Base-by-base conservation (phyloP, 2,329 filamentous ascomycete genomes). In the Fusarium verrucosum region DNA sequence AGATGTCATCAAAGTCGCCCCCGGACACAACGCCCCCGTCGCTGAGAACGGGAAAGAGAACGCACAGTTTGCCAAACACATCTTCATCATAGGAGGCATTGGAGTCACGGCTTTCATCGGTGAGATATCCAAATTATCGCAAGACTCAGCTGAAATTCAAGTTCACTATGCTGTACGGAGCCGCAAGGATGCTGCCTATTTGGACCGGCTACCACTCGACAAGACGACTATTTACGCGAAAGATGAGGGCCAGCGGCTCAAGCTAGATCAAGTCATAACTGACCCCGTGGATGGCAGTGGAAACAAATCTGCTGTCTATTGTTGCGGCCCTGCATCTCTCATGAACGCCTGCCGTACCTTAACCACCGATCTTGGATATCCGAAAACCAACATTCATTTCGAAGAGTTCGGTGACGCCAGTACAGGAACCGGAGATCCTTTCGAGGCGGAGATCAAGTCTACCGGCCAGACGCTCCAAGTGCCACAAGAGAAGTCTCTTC, bases 21-120 rank as follows among this genome's bases (percentile, higher is more conserved):
- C 30, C 1, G 60, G 60, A 1, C 33, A 28, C 25, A 65, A 35
- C 1, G 2, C n/a, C 7, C 3, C 16, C 7, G 5, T 14, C 2
- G 2, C 1, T 2, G 8, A 20, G 7, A 30, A 7, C 3, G n/a
- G 16, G 26, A 14, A n/a, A 4, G 14, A 10, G 7, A 10, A 10
- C 1, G 7, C 9, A 5, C 19, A 28, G 2, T 7, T 11, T 17
- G 20, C 11, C 14, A 49, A 37, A 5, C 60, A 63, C 2, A 38
- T 63, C 10, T 65, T 63, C 16, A n/a, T 63, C 2, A 55, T 63
- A 13, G 60, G 60, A 0, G 60, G 60, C 11, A 61, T 65, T 3
- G 60, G 60, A 6, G 13, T 65, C 1, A 63, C 60, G 16, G 60
- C 60, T 4, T 63, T 65, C 1, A 13, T 63, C 9, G 8, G 33